Conservation (phyloP, 73 alveolate species). For the Diophrys sp. region DNA sequence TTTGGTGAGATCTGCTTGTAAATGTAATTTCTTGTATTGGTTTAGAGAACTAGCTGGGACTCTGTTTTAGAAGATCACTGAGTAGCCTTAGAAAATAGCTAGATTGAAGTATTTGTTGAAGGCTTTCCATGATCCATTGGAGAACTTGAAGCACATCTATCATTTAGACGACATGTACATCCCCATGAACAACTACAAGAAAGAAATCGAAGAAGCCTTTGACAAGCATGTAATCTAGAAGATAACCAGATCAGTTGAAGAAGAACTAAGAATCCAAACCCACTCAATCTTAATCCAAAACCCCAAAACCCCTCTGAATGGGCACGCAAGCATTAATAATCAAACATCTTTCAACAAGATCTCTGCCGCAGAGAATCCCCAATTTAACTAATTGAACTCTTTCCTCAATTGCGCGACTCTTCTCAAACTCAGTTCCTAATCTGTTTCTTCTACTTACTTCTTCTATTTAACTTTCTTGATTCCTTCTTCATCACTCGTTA, state of each 20-base stretch:
- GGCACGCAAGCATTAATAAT: background rate
- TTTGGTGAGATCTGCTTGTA: constrained; percentile 24
- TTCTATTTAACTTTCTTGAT: too few relatives aligned
- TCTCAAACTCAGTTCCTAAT: background rate
- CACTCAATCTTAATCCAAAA: constrained; percentile 85
- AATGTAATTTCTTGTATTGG: constrained; percentile 86
- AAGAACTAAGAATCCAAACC: constrained; percentile 91
- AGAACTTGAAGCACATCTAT: constrained; percentile 53
- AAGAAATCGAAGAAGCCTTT: constrained; percentile 72
- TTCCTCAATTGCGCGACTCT: background rate
- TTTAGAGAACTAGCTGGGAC: constrained; percentile 66
- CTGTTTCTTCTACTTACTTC: background rate
- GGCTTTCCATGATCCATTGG: constrained; percentile 78
- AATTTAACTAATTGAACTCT: background rate
- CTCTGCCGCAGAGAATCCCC: constrained; percentile 1
- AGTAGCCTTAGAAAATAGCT: constrained; percentile 56
- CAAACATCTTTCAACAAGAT: background rate
- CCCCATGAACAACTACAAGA: constrained; percentile 82
- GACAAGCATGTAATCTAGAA: constrained; percentile 69
- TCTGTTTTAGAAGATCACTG: constrained; percentile 57
- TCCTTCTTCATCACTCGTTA: constrained; percentile 51
- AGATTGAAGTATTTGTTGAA: constrained; percentile 65
- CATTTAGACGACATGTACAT: constrained; percentile 74
- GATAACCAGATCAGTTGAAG: constrained; percentile 89
- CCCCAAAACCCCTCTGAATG: constrained; percentile 46